These are phyloP conservation scores for Scheffersomyces lignosus DNA, from an alignment of 805 yeast genomes.

Conservation along the genomic window DNA sequence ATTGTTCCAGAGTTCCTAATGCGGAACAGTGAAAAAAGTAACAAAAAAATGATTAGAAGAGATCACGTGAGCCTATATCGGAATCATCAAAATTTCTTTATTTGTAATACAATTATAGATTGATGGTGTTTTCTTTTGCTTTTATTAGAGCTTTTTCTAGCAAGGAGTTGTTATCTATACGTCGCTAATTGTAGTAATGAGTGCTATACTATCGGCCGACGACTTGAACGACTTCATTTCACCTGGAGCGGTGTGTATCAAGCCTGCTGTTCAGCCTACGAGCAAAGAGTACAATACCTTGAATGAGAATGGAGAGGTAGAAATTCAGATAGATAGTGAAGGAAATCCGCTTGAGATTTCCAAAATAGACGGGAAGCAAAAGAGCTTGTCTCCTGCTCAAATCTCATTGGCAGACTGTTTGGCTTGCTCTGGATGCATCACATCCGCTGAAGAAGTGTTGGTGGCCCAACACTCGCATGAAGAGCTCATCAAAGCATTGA, in stretches of 20 bases:
- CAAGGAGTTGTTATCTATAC: neutral
- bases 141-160: too few species aligned
- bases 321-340: slow-evolving; percentile 57
- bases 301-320: slow-evolving; percentile 37
- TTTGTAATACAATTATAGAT: too few species aligned
- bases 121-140: too few species aligned
- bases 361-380: slow-evolving; percentile 52
- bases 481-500: slow-evolving; percentile 65
- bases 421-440: slow-evolving; percentile 96
- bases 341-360: slow-evolving; percentile 72
- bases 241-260: slow-evolving; percentile 93
- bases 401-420: slow-evolving; percentile 89
- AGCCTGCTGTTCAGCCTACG: slow-evolving; percentile 53
- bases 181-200: slow-evolving; percentile 48
- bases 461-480: slow-evolving; percentile 88
- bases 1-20: too few species aligned
- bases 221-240: slow-evolving; percentile 92
- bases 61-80: too few species aligned
- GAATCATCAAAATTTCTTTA: too few species aligned
- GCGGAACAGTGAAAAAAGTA: too few species aligned
- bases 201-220: slow-evolving; percentile 83
- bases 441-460: slow-evolving; percentile 94
- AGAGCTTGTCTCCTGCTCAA: slow-evolving; percentile 71
- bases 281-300: slow-evolving; percentile 19
- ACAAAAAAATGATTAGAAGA: too few species aligned